Conservation (phyloP, 805 yeast genomes). For the Starmerella khaoyaiensis region DNA sequence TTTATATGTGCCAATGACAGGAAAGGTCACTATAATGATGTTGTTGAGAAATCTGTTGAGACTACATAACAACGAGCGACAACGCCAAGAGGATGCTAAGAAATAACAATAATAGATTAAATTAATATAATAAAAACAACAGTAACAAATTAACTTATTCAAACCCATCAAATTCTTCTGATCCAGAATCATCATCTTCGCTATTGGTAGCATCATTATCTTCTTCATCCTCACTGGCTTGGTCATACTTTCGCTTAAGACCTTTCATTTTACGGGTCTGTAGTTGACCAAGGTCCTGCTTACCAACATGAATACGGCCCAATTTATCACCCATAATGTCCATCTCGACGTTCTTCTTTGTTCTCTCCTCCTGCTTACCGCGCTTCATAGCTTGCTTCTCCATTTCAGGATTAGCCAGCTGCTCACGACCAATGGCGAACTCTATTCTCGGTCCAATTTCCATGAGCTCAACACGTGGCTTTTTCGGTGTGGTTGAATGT, state of each 20-base stretch:
- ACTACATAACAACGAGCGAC: constrained; percentile 51
- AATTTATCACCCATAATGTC: constrained; percentile 92
- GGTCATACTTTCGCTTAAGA: constrained; percentile 75
- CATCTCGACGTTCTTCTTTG: constrained; percentile 75
- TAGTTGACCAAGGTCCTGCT: constrained; percentile 76
- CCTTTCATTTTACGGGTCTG: constrained; percentile 99
- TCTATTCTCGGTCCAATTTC: constrained; percentile 95
- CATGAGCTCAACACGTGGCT: constrained; percentile 86
- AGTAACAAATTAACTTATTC: constrained; percentile 20
- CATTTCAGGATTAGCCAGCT: constrained; percentile 69
- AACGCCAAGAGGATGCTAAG: constrained; percentile 1
- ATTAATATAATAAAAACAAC: not conserved
- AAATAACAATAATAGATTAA: not conserved
- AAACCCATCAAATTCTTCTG: constrained; percentile 4
- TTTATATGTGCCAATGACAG: constrained; percentile 86
- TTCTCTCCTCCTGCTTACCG: constrained; percentile 71
- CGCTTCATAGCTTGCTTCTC: constrained; percentile 76
- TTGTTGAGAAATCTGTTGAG: constrained; percentile 77
- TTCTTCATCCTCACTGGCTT: constrained; percentile 42
- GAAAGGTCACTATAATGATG: constrained; percentile 95
- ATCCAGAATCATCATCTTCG: constrained; percentile 10
- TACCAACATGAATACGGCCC: constrained; percentile 92
- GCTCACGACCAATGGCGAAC: constrained; percentile 79
- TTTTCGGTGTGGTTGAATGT: constrained; percentile 55
- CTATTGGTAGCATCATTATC: constrained; percentile 29